Evolutionary conservation across 1,284 basidiomycete genomes (phyloP), one percentile per base, ranked within the genome.

Genomic region (Coriolopsis trogii): DNA sequence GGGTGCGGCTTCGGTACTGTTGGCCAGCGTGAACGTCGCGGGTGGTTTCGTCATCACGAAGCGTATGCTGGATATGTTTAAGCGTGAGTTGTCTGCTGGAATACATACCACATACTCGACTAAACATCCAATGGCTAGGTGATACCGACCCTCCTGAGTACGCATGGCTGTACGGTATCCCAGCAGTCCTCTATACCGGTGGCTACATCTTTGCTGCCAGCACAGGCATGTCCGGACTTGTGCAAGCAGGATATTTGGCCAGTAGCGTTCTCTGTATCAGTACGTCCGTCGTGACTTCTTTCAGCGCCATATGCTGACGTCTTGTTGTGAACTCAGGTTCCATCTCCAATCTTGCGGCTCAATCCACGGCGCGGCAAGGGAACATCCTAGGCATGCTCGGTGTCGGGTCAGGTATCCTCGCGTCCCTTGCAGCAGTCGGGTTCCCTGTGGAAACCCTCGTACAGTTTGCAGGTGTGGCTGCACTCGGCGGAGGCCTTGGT

Each of bases 1-100:
- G 15, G 91, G 89, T 52, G 89, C 91, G 4, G 58, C 86, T 9
- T 90, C 90, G 13, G 91, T 93, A 13, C 79, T 93, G 39, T 73
- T 93, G 20, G 91, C 91, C 15, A 89, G 88, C 56, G 80, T 93
- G 42, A 93, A 93, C 64, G 89, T 93, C 49, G 82, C 87, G 33
- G 91, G 91, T 47, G 91, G 91, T 28, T 92, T 92, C 63, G 81
- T 89, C 24, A 86, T 91, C 63, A 90, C 88, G 13, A 90, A 92
- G 69, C 84, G 90, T 42, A 93, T 93, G 91, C 75, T 93, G 56
- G 89, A 93, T 64, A 92, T 93, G 85, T 93, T 93, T 71, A 90
- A 89, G 71, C 84, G 91, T 87, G 66, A 60, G 78, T 64, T 12
- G 29, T 12, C 31, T 16, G 3, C 12, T 33, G n/a, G 6, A 24